Conservation (phyloP, 768 basidiomycete species). For the Baorangia bicolor region DNA sequence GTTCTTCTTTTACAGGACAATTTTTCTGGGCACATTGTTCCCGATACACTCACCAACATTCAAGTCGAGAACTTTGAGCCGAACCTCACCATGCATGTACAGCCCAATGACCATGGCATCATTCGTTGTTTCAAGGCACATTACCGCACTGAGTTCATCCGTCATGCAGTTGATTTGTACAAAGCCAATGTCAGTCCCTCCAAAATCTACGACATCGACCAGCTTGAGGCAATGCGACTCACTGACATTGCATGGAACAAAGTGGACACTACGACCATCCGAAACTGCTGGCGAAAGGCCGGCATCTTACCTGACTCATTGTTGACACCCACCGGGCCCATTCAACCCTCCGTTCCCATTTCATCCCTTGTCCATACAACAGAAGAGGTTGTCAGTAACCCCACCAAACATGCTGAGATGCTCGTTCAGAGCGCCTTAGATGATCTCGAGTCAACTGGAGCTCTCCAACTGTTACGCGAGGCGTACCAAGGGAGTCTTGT, state of each 20-base stretch:
- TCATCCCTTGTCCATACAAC: not conserved
- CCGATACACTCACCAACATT: slow-evolving; percentile 28
- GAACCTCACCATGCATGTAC: slow-evolving; percentile 38
- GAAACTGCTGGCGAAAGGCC: too few species aligned
- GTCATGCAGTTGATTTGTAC: not conserved
- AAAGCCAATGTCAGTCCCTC: too few species aligned
- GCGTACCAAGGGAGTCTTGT: too few species aligned
- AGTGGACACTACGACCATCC: too few species aligned
- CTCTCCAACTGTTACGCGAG: too few species aligned
- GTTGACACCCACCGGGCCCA: too few species aligned
- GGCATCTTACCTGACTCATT: too few species aligned
- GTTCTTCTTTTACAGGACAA: slow-evolving; percentile 9
- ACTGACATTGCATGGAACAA: too few species aligned
- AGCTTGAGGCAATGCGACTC: too few species aligned
- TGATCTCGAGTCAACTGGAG: not conserved
- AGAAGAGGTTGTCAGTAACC: too few species aligned
- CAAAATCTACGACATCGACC: too few species aligned
- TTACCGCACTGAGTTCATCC: slow-evolving; percentile 4
- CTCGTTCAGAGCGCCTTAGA: not conserved
- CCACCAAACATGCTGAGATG: not conserved
- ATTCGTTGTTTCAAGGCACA: too few species aligned
- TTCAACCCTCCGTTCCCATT: not conserved
- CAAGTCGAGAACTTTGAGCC: slow-evolving; percentile 23
- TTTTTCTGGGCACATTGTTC: slow-evolving; percentile 21
- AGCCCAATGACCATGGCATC: slow-evolving; percentile 38